Base-by-base conservation (phyloP, 2,329 filamentous ascomycete species). In the Fusarium pilosicola region DNA sequence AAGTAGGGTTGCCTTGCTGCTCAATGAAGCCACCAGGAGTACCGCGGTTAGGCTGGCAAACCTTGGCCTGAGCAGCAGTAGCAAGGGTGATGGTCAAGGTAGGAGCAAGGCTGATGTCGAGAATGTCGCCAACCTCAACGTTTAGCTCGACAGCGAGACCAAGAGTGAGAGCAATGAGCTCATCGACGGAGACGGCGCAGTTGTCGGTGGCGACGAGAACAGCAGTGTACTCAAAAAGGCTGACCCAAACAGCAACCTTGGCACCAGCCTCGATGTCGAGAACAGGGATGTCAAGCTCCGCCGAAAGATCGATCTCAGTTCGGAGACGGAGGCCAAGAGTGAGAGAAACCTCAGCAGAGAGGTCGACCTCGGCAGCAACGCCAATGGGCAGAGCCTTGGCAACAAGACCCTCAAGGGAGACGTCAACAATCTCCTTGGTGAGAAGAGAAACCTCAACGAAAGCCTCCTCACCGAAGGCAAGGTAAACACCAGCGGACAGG, bases 141-240 rank as follows among this genome's bases (percentile, higher is more conserved):
- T 74, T 14, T 17, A 78, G 49, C 13, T 76, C 68, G 17, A 79
- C 66, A 48, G 70, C 72, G n/a, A 79, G 52, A 51, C 77, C 77
- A 26, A 76, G 74, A 24, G 64, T 73, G 1, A 79, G 76, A 28
- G 70, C 70, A 51, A 76, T 75, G n/a, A 72, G 57, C 41, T 75
- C 74, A 14, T 62, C 48, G 12, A 74, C 58, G 20, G 76, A 74
- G 24, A 86, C 73, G 30, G 78, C 81, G 75, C 85, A 86, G 52
- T 73, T 58, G 15, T 79, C 77, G 10, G 80, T 81, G 41, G 74
- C 77, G 56, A 83, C 81, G 61, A 86, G 80, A 61, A 81, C 78
- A 68, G 83, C 81, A 64, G 85, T 83, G 78, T 89, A 88, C 74
- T 90, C 85, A n/a, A 88, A 83, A 12, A 90, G 77, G 79, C 89